These are phyloP conservation scores for Crithidia brevicula DNA, from an alignment of 208 protist genomes.

Conservation along the genomic window DNA sequence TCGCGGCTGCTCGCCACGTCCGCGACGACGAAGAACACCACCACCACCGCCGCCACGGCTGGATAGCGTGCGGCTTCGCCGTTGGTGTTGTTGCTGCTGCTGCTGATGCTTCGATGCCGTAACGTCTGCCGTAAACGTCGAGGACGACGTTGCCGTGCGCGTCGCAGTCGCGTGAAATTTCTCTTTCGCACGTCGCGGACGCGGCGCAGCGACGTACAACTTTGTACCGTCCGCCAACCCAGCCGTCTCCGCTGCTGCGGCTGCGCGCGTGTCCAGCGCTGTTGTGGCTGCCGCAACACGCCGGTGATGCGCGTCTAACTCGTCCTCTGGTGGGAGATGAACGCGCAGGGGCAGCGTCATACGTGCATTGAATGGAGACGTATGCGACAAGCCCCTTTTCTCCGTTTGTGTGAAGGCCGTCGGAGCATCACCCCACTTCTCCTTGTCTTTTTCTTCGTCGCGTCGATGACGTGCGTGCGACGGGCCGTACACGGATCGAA, in stretches of 20 bases:
- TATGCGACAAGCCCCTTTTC: too few relatives aligned
- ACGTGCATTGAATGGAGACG: too few relatives aligned
- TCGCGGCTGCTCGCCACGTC: too few relatives aligned
- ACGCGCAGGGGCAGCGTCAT: conserved; percentile 31
- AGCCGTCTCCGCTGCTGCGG: conserved; percentile 7
- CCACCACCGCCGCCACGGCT: neutral
- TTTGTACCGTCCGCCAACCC: conserved; percentile 15
- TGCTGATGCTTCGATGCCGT: too few relatives aligned
- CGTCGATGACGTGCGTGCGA: neutral
- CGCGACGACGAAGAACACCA: neutral
- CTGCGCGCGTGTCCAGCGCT: conserved; percentile 9
- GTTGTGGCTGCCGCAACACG: conserved; percentile 7
- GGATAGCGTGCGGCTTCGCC: neutral
- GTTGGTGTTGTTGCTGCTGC: too few relatives aligned
- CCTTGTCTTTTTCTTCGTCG: too few relatives aligned
- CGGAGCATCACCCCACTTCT: too few relatives aligned
- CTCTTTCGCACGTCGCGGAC: too few relatives aligned
- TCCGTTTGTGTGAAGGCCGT: too few relatives aligned
- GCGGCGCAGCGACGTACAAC: conserved; percentile 13
- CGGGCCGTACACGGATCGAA: conserved; percentile 24
- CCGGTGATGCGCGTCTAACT: neutral
- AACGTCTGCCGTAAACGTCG: too few relatives aligned
- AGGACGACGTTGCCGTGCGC: too few relatives aligned
- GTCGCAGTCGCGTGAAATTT: too few relatives aligned
- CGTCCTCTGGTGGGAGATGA: conserved; percentile 26